phyloP scores from a whole-genome alignment of 352 stramenopile species.

The Phytopythium delawarense region DNA sequence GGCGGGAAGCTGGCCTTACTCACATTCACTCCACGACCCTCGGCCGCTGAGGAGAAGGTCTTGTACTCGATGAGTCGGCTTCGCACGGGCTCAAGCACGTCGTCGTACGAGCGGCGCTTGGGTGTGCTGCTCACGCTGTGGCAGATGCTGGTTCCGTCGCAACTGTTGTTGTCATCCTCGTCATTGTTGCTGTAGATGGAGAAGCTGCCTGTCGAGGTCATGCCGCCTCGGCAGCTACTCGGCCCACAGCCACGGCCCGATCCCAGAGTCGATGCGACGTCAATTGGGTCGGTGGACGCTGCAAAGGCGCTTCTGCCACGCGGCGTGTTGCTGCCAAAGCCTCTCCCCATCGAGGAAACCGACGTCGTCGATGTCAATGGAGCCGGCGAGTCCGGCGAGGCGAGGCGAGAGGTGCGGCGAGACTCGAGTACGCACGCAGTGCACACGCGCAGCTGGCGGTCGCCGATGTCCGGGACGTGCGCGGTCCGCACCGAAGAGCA shows the following conservation, averaged over 20 bases:
- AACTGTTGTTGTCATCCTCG: constrained; percentile 6
- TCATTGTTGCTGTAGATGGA: constrained; percentile 16
- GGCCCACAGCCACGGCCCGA: neutral
- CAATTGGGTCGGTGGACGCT: constrained; percentile 3
- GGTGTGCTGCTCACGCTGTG: neutral
- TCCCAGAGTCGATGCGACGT: constrained; percentile 7
- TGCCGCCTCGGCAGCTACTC: constrained; percentile 1
- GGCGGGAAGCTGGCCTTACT: constrained; percentile 60
- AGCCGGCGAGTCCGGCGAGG: constrained; percentile 9
- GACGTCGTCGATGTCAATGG: constrained; percentile 7
- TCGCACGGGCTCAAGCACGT: constrained; percentile 68
- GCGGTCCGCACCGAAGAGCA: constrained; percentile 64
- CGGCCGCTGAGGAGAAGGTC: constrained; percentile 53
- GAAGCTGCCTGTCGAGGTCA: constrained; percentile 43
- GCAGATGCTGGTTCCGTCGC: neutral
- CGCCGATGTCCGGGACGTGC: constrained; percentile 63
- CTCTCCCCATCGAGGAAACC: neutral
- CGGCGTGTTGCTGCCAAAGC: neutral
- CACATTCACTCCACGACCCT: constrained; percentile 24
- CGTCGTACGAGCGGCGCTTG: constrained; percentile 68
- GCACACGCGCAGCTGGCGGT: constrained; percentile 74
- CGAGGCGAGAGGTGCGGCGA: constrained; percentile 46
- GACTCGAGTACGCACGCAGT: constrained; percentile 74
- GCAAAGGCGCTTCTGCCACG: neutral
- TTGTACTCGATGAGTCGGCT: constrained; percentile 81